Evolutionary conservation across 2,329 filamentous ascomycete genomes (phyloP).

Genomic region (Ceratocystis lukuohia): DNA sequence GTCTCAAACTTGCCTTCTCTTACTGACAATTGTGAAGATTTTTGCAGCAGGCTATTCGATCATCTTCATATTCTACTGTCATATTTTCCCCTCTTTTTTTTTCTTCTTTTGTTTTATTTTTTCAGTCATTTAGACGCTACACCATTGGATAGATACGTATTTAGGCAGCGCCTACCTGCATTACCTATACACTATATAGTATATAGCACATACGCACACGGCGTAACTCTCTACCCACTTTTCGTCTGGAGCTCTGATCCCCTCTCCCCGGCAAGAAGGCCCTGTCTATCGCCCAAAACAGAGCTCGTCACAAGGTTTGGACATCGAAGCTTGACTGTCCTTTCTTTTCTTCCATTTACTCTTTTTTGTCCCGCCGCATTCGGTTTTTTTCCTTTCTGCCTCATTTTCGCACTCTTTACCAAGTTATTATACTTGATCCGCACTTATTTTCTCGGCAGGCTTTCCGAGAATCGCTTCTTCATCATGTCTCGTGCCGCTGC

Average conservation of each 20-base stretch:
- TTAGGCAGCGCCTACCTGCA: background rate
- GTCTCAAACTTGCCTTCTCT: background rate
- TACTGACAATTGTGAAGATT: background rate
- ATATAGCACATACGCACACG: no score
- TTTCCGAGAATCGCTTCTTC: conserved; percentile 12
- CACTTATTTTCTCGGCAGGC: conserved; percentile 11
- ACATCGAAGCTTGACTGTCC: background rate
- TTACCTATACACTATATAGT: background rate
- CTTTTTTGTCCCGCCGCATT: background rate
- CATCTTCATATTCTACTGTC: background rate
- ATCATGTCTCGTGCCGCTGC: conserved; percentile 44
- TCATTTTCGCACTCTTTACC: conserved; percentile 14
- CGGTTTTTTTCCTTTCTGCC: conserved; percentile 8
- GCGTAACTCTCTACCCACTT: conserved; percentile 3
- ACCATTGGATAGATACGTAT: background rate
- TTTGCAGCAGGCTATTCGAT: conserved; percentile 1
- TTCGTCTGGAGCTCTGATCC: conserved; percentile 15
- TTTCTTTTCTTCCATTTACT: conserved; percentile 8
- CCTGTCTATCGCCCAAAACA: conserved; percentile 5
- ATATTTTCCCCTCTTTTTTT: conserved; percentile 1
- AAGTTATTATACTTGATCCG: background rate
- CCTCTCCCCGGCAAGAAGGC: background rate
- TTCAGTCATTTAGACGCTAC: background rate
- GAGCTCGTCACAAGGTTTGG: background rate
- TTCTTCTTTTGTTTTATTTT: background rate